phyloP scores from a whole-genome alignment of 192 early-diverging fungal species.

The Thamnidium elegans region DNA sequence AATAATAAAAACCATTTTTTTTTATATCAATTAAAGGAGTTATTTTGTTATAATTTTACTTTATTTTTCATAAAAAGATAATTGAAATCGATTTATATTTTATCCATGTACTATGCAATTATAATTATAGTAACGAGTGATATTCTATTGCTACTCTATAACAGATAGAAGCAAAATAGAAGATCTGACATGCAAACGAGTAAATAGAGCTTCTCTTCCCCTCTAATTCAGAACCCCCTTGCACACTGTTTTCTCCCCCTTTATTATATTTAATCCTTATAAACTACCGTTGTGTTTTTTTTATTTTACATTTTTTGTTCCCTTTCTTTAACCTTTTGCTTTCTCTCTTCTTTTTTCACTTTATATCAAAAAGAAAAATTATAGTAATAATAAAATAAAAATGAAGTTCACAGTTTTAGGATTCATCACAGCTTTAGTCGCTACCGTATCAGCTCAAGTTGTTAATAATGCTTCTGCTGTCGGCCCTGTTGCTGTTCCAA shows the following conservation, averaged over 20 bases:
- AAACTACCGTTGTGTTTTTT: neutral
- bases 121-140: too few relatives aligned
- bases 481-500: neutral
- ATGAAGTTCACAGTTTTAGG: slow-evolving; percentile 14
- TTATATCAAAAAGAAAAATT: neutral
- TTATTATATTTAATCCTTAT: neutral
- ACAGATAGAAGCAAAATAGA: neutral
- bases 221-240: neutral
- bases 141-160: too few relatives aligned
- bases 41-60: too few relatives aligned
- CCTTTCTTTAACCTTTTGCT: neutral
- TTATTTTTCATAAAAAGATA: too few relatives aligned
- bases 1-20: too few relatives aligned
- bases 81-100: too few relatives aligned
- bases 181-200: slow-evolving; percentile 3
- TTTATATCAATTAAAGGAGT: too few relatives aligned
- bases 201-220: slow-evolving; percentile 3
- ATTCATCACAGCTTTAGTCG: slow-evolving; percentile 5
- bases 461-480: neutral
- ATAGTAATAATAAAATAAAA: neutral
- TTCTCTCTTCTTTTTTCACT: neutral
- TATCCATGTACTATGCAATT: too few relatives aligned
- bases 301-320: neutral
- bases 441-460: slow-evolving; percentile 8
- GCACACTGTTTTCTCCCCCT: neutral